Evolutionary conservation across 2,329 filamentous ascomycete species (phyloP).

Genomic region (Nakataea oryzae): DNA sequence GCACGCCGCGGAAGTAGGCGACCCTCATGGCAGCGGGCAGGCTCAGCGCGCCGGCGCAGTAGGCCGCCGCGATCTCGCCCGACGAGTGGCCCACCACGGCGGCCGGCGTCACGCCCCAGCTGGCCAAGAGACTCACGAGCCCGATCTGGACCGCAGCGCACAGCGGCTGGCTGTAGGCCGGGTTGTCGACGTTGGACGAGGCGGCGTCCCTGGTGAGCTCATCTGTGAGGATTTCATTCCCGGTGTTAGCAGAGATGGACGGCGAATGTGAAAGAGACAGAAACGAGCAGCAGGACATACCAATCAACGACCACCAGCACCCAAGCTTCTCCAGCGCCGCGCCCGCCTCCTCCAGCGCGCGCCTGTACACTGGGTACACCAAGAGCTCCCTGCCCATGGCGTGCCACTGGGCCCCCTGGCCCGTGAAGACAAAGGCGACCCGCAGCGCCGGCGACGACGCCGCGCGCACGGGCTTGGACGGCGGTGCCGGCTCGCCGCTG

Average conservation of each 20-base stretch:
- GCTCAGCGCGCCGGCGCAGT: constrained; percentile 10
- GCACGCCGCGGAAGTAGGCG: constrained; percentile 11
- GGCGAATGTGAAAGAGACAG: not conserved
- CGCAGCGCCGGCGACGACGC: not conserved
- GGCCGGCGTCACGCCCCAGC: constrained; percentile 7
- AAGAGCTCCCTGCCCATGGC: constrained; percentile 15
- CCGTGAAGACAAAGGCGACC: constrained; percentile 19
- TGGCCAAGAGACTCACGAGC: constrained; percentile 18
- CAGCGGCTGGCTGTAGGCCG: constrained; percentile 22
- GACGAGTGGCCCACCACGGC: constrained; percentile 13
- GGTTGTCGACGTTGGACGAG: not conserved
- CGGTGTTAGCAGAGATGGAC: not conserved
- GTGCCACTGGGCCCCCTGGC: constrained; percentile 22
- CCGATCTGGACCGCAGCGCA: constrained; percentile 32
- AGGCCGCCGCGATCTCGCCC: constrained; percentile 16
- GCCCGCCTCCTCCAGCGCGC: not conserved
- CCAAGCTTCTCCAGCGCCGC: not conserved
- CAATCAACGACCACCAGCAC: constrained; percentile 4
- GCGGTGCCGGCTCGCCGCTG: not conserved
- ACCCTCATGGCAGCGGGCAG: constrained; percentile 8
- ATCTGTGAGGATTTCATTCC: not conserved
- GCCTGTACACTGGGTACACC: not conserved
- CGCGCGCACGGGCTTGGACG: not conserved
- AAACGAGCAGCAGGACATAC: too few species aligned
- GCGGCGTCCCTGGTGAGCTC: not conserved